phyloP scores from a whole-genome alignment of 78 protist genomes.

The Dictyostelium intermedium region DNA sequence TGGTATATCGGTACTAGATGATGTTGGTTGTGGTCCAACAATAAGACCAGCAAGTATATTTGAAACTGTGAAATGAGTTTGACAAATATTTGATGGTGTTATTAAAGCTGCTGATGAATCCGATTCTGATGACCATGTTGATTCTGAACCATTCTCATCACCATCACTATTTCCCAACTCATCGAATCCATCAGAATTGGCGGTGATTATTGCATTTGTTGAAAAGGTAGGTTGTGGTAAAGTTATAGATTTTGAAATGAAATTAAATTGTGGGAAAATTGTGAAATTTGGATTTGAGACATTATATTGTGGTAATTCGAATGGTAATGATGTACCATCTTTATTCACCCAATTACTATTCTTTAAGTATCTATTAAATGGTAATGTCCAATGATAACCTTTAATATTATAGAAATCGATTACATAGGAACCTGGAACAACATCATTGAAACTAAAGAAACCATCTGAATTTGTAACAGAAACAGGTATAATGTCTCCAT shows the following conservation, averaged over 20 bases:
- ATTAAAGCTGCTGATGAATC: neutral
- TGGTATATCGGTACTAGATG: neutral
- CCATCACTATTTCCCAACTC: neutral
- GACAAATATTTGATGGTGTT: neutral
- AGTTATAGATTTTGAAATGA: neutral
- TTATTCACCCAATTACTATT: neutral
- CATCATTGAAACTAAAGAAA: neutral
- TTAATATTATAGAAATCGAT: neutral
- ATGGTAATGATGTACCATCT: neutral
- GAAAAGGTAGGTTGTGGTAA: neutral
- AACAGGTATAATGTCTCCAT: conserved; percentile 3
- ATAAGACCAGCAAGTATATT: neutral
- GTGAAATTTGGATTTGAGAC: neutral
- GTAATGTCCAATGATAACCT: conserved; percentile 10
- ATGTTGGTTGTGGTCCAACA: neutral
- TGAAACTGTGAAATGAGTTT: neutral
- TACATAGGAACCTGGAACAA: neutral
- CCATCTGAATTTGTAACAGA: neutral
- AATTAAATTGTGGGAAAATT: neutral
- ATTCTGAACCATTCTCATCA: neutral
- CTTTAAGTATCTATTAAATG: neutral
- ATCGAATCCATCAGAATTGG: neutral
- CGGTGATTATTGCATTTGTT: neutral
- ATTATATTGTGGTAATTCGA: neutral
- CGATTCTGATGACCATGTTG: neutral